Conservation (phyloP, 352 stramenopile genomes). For the Phytophthora sp. region DNA sequence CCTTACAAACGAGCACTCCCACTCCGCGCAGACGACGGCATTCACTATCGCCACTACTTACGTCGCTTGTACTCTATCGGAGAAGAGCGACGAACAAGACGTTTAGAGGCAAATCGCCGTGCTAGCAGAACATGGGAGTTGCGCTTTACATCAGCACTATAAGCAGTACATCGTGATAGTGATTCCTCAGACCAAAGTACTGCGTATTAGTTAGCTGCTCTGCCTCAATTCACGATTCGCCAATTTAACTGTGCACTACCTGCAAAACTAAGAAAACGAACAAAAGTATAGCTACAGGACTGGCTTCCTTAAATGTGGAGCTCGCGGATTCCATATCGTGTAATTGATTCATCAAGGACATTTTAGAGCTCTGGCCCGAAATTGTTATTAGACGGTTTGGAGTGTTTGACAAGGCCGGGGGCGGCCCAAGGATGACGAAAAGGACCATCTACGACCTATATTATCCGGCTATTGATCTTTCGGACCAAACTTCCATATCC, state of each 20-base stretch:
- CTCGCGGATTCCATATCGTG: too few relatives aligned
- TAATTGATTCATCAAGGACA: too few relatives aligned
- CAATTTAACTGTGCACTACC: too few relatives aligned
- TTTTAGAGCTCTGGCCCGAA: neutral
- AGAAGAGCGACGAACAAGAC: neutral
- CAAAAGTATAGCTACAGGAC: too few relatives aligned
- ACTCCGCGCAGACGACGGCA: constrained; percentile 1
- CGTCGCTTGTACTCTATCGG: neutral
- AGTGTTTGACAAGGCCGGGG: neutral
- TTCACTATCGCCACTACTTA: neutral
- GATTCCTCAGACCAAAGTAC: too few relatives aligned
- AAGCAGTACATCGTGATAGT: too few relatives aligned
- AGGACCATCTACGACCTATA: neutral
- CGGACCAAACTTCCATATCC: too few relatives aligned
- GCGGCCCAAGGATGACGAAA: neutral
- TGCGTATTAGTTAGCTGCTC: too few relatives aligned
- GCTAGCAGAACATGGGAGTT: neutral
- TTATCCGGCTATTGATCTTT: neutral
- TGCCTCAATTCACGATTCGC: too few relatives aligned
- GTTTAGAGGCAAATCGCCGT: neutral
- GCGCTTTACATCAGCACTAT: too few relatives aligned
- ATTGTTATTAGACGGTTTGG: neutral
- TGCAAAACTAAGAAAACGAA: too few relatives aligned
- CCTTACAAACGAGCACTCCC: constrained; percentile 4
- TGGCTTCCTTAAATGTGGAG: too few relatives aligned